A percentile compares a stretch with the other conserved stretches of the same genome.
Evolutionary conservation across 2,329 filamentous ascomycete genomes (phyloP).

Genomic region (Fusarium abutilonis): DNA sequence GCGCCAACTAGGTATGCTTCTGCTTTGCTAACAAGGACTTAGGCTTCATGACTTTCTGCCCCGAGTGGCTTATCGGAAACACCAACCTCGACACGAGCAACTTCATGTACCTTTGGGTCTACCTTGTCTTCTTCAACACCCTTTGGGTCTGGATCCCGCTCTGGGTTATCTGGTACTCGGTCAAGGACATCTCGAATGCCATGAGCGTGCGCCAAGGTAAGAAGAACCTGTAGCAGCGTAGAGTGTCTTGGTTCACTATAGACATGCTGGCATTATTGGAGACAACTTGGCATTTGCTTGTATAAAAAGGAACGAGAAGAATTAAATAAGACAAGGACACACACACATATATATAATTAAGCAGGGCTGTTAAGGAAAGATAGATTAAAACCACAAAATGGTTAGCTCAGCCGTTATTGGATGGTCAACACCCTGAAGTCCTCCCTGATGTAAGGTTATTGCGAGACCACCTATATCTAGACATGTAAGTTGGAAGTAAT

Average conservation of each 20-base stretch:
- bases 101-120: slow-evolving; percentile 75
- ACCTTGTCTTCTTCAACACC: slow-evolving; percentile 74
- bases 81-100: slow-evolving; percentile 71
- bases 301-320: no score
- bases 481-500: no score
- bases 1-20: not conserved
- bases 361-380: no score
- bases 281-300: not conserved
- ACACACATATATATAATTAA: no score
- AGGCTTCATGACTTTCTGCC: slow-evolving; percentile 77
- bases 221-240: slow-evolving; percentile 44
- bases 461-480: no score
- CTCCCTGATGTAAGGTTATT: no score
- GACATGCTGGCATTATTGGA: no score
- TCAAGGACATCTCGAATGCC: slow-evolving; percentile 64
- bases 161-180: slow-evolving; percentile 66
- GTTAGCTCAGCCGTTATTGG: no score
- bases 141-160: slow-evolving; percentile 73
- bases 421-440: no score
- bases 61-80: slow-evolving; percentile 72
- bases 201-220: slow-evolving; percentile 52
- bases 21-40: not conserved
- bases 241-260: not conserved
- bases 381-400: no score
- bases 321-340: no score